These are phyloP conservation scores for Xerocomellus dryophilus DNA, from an alignment of 768 basidiomycete genomes.

Conservation along the genomic window DNA sequence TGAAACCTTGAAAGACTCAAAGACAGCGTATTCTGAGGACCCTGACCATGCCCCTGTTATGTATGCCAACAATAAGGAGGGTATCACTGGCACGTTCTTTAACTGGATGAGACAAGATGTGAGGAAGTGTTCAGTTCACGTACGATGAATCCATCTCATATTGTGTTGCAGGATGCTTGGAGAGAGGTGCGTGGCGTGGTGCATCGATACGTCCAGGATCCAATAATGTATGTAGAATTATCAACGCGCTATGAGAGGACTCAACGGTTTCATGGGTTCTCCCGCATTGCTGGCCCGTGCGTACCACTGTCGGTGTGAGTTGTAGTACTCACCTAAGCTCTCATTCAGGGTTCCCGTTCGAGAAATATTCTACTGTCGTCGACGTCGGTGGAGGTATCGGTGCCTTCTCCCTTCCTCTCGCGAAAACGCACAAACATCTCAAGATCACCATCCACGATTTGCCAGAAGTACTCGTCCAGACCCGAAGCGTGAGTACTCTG, in stretches of 20 bases:
- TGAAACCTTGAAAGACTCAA: conserved; percentile 28
- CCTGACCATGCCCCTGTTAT: conserved; percentile 23
- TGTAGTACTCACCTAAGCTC: not conserved
- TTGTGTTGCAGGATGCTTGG: conserved; percentile 9
- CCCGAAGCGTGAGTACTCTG: conserved; percentile 13
- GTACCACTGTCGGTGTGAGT: not conserved
- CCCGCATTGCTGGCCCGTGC: conserved; percentile 24
- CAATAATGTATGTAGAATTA: conserved; percentile 13
- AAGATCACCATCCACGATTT: conserved; percentile 34
- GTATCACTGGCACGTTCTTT: conserved; percentile 23
- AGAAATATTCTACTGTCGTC: conserved; percentile 27
- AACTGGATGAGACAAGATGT: conserved; percentile 27
- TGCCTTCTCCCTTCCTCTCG: conserved; percentile 30
- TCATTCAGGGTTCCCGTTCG: conserved; percentile 32
- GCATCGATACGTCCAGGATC: not conserved
- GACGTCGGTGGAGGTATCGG: conserved; percentile 39
- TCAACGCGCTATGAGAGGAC: conserved; percentile 25
- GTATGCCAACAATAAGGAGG: conserved; percentile 17
- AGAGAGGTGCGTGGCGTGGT: conserved; percentile 16
- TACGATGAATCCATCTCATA: not conserved
- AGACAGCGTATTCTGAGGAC: conserved; percentile 16
- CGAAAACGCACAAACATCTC: conserved; percentile 26
- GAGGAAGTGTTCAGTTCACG: not conserved
- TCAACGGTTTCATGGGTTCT: conserved; percentile 24
- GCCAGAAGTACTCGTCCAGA: conserved; percentile 22